Evolutionary conservation across 495 filamentous ascomycete species (phyloP), one percentile per base, ranked within the genome.

Genomic region (Parathielavia appendiculata): DNA sequence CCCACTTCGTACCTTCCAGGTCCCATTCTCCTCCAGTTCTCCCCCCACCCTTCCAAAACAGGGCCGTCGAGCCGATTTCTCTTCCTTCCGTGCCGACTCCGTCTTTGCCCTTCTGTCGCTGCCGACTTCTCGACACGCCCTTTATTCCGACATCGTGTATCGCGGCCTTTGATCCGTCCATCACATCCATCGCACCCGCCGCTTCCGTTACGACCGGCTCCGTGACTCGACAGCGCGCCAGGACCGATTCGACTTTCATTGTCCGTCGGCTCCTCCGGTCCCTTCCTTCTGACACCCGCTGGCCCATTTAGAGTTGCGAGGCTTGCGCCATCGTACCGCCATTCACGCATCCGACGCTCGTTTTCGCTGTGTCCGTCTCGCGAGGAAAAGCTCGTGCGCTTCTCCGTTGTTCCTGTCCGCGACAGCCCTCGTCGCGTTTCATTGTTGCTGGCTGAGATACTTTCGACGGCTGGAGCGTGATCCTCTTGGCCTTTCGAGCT

Each of bases 31-130:
- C 52, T 38, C 49, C 13, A 16, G 11, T 20, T 2, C n/a, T n/a
- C 51, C 61, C 64, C 56, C 49, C 60, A 57, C 63, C 51, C 52
- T 64, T 60, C 67, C 61, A 49, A 63, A 63, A 66, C 61, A 64
- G 58, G 60, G 48, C 26, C 36, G 22, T 38, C 44, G 16, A 35
- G 44, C 52, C 22, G 14, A 22, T 23, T 53, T 16, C 56, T 40
- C 26, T 30, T 30, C 26, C 26, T 30, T 30, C 57, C 49, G 40
- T 52, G 45, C 51, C 62, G 51, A 59, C 60, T 60, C 55, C 45
- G 26, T 30, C 55, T 50, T 35, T 53, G 38, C 50, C 46, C 58
- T 58, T 50, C 59, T 53, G 55, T 50, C 61, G 47, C 54, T 54
- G 41, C 51, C 58, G 47, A 43, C 55, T 34, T 10, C 35, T 48